Evolutionary conservation across 2,329 filamentous ascomycete genomes (phyloP).

Genomic region (Fusarium piperis): DNA sequence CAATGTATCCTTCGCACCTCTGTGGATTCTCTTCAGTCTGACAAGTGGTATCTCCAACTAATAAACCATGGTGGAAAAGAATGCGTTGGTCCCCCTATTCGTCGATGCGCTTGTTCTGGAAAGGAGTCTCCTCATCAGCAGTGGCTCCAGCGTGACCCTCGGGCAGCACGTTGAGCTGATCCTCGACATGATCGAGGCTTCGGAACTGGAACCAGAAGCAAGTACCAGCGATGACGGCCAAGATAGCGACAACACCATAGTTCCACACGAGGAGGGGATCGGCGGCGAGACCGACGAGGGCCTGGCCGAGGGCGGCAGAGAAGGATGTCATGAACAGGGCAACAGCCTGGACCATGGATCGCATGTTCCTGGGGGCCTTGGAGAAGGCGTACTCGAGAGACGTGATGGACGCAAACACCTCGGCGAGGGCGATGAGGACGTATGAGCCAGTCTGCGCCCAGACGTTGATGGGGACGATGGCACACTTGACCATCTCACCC

Average conservation of each 20-base stretch:
- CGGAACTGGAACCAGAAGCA: constrained; percentile 75
- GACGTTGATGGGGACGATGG: constrained; percentile 68
- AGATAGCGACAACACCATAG: constrained; percentile 72
- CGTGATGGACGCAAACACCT: constrained; percentile 62
- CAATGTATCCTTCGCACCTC: not conserved
- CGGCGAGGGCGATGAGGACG: constrained; percentile 59
- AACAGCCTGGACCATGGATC: constrained; percentile 74
- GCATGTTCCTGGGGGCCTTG: constrained; percentile 81
- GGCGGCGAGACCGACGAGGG: constrained; percentile 50
- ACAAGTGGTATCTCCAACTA: constrained; percentile 5
- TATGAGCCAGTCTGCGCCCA: constrained; percentile 65
- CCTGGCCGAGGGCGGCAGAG: constrained; percentile 74
- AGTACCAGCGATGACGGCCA: constrained; percentile 69
- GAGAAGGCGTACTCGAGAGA: constrained; percentile 80
- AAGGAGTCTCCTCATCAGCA: constrained; percentile 33
- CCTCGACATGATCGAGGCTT: constrained; percentile 71
- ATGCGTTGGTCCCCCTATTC: not conserved
- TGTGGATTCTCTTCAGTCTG: not conserved
- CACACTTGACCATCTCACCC: constrained; percentile 52
- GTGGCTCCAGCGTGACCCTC: constrained; percentile 45
- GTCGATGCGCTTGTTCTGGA: constrained; percentile 28
- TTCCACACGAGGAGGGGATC: constrained; percentile 80
- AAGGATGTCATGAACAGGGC: constrained; percentile 76
- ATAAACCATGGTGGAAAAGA: not conserved
- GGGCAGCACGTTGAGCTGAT: constrained; percentile 69